These are phyloP conservation scores for Aspergillus luchuensis DNA, from an alignment of 2,329 filamentous ascomycete genomes.

Conservation along the genomic window DNA sequence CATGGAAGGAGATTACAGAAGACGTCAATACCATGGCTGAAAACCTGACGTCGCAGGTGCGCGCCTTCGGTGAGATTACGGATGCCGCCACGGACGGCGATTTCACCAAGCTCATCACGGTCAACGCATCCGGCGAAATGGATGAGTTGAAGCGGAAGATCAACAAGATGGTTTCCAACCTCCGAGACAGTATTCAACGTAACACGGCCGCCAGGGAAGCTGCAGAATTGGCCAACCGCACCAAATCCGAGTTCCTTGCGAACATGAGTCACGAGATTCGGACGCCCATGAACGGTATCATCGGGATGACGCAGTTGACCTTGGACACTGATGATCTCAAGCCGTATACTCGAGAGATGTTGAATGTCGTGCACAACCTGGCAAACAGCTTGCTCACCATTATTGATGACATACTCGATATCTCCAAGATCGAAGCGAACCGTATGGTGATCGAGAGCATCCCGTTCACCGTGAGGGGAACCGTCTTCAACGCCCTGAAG, in stretches of 20 bases:
- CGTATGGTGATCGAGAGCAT: conserved; percentile 99
- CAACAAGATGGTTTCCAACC: conserved; percentile 97
- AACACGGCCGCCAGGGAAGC: conserved; percentile 95
- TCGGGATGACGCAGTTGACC: conserved; percentile 96
- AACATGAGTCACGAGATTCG: conserved; percentile 99
- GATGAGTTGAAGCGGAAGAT: conserved; percentile 98
- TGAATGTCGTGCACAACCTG: conserved; percentile 96
- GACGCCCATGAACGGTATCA: conserved; percentile 97
- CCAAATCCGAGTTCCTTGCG: conserved; percentile 95
- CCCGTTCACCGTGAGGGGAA: conserved; percentile 89
- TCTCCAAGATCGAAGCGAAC: conserved; percentile 83
- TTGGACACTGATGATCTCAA: conserved; percentile 93
- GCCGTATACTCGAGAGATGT: conserved; percentile 94
- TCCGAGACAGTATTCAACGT: conserved; percentile 92
- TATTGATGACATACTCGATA: conserved; percentile 77
- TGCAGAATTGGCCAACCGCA: conserved; percentile 94
- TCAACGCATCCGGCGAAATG: conserved; percentile 98
- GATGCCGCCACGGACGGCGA: conserved; percentile 95
- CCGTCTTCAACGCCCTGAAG: conserved; percentile 96
- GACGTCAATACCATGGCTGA: conserved; percentile 93
- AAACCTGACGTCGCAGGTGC: conserved; percentile 90
- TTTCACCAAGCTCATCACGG: conserved; percentile 94
- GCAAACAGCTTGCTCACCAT: conserved; percentile 96
- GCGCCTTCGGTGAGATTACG: conserved; percentile 98
- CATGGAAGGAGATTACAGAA: conserved; percentile 98